Conservation (phyloP, 768 basidiomycete genomes). For the Zangia roseola region DNA sequence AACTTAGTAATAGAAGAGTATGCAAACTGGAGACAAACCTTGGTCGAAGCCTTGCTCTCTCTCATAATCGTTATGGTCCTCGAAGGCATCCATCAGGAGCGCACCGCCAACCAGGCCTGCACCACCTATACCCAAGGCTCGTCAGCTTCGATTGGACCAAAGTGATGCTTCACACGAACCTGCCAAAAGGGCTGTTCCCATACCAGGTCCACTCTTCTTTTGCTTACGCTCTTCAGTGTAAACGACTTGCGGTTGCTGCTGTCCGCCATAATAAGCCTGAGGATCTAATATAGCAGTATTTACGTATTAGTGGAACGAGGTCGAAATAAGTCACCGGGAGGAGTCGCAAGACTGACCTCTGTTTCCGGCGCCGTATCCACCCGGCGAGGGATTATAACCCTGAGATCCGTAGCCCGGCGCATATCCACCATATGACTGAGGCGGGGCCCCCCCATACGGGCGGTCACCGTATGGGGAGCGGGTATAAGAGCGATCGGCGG, state of each 20-base stretch:
- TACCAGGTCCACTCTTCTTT: constrained; percentile 49
- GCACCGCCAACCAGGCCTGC: constrained; percentile 67
- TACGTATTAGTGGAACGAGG: neutral
- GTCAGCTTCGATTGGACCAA: constrained; percentile 3
- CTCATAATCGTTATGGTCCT: constrained; percentile 37
- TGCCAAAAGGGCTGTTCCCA: constrained; percentile 46
- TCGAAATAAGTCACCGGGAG: neutral
- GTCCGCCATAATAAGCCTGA: constrained; percentile 33
- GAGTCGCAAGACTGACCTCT: constrained; percentile 28
- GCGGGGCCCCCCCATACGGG: constrained; percentile 27
- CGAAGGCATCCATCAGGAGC: constrained; percentile 51
- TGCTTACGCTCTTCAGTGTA: constrained; percentile 38
- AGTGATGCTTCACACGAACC: constrained; percentile 35
- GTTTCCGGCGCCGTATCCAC: constrained; percentile 18
- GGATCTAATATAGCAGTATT: constrained; percentile 18
- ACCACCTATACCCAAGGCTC: constrained; percentile 41
- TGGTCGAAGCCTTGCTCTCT: constrained; percentile 34
- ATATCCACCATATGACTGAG: constrained; percentile 25
- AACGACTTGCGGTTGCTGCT: constrained; percentile 20
- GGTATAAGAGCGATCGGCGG: constrained; percentile 37
- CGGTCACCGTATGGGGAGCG: constrained; percentile 29
- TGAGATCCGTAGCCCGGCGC: constrained; percentile 13
- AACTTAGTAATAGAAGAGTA: constrained; percentile 7
- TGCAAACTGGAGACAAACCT: constrained; percentile 26
- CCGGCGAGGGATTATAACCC: constrained; percentile 11